A percentile compares a stretch with the other conserved stretches of the same genome.
Conservation (phyloP, 2,329 filamentous ascomycete species). For the Colletotrichum sp. region DNA sequence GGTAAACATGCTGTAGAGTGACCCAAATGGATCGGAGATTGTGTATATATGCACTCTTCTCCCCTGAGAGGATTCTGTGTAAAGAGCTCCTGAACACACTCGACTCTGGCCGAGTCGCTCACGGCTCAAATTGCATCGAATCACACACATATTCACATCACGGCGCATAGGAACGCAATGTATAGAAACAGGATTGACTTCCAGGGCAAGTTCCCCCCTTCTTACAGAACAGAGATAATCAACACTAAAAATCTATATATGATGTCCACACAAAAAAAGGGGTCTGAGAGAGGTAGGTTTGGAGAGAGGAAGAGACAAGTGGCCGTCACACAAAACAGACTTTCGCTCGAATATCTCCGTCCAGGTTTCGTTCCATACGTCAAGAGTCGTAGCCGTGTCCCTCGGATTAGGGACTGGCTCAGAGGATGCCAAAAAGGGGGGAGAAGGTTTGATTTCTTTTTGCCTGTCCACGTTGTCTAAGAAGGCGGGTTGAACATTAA, state of each 20-base stretch:
- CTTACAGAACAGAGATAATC: slow-evolving; percentile 17
- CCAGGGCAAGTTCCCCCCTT: background rate
- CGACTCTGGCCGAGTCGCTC: background rate
- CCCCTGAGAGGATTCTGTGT: background rate
- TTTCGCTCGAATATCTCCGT: slow-evolving; percentile 17
- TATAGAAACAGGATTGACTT: slow-evolving; percentile 2
- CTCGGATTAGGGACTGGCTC: background rate
- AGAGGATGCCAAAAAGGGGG: background rate
- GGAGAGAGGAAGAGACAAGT: background rate
- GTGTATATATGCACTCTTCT: slow-evolving; percentile 6
- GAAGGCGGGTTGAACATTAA: slow-evolving; percentile 9
- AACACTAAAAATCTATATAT: slow-evolving; percentile 19
- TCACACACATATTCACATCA: background rate
- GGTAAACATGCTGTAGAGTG: background rate
- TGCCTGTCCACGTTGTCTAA: slow-evolving; percentile 12
- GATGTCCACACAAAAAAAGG: slow-evolving; percentile 7
- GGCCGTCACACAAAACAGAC: slow-evolving; percentile 11
- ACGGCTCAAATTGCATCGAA: background rate
- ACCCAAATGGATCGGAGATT: background rate
- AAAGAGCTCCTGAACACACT: background rate
- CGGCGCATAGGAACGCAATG: background rate
- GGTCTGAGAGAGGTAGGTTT: background rate
- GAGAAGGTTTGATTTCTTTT: slow-evolving; percentile 6
- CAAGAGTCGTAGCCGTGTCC: background rate
- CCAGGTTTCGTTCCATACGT: slow-evolving; percentile 7